Base-by-base conservation (phyloP, 805 yeast genomes). In the Myxozyma geophila region DNA sequence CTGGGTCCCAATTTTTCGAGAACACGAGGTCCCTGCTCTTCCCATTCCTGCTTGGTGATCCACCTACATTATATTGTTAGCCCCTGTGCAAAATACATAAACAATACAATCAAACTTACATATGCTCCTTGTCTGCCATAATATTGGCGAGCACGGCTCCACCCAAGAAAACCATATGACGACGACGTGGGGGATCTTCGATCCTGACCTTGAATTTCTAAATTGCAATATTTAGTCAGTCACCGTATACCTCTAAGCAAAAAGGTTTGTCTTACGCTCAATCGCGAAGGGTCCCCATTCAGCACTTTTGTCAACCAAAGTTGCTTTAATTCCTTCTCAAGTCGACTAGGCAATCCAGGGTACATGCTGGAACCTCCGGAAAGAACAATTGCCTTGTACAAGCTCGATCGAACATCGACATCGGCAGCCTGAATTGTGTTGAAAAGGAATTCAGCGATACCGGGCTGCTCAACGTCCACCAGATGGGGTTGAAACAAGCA, bases 291-390 rank as follows among this genome's bases (percentile, higher is more conserved):
- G 77, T 95, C 96, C 57, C 92, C 92, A 68, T 88, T 85, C 65
- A 95, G 84, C 19, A 95, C 97, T 73, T 86, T 85, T 1, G 96
- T 87, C 70, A 89, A 87, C 98, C 98, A 95, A 71, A 90, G 85
- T 77, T 95, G 99, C 79, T 95, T 95, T 77, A 95, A 83, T 77
- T 95, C 99, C 76, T 90, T 93, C 77, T 95, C 98, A 70, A 95
- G 81, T 73, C 99, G 84, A 12, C 97, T 89, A 19, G 99, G 99
- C 70, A 95, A 83, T 37, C 99, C 99, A 1, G 99, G 98, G 75
- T 95, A 95, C 99, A 95, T 95, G 57, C 96, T 89, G 1, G 98
- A 92, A 62, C 99, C 99, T 75, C 99, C 99, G 6, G 97, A 90
- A 51, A 95, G 83, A 36, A 95, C 98, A 75, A 95, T 89, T 1